Evolutionary conservation across 495 filamentous ascomycete genomes (phyloP), one percentile per base, ranked within the genome.

Genomic region (Penicillium pulvis): DNA sequence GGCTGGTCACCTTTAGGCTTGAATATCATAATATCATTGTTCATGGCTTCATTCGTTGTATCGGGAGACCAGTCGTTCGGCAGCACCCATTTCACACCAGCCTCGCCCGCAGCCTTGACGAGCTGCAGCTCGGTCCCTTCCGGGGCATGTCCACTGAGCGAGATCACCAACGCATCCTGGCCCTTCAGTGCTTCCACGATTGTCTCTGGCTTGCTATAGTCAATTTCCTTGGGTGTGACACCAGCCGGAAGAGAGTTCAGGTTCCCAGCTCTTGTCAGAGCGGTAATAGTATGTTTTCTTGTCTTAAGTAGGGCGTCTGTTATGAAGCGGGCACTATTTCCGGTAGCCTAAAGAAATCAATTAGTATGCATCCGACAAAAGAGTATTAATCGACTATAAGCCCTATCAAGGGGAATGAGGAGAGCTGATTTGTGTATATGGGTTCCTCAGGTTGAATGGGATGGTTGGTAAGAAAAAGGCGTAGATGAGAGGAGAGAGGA

Each of bases 141-240:
- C 0, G 80, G 71, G 0, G 77, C 77, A 1, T 19, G 57, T 6
- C 72, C 68, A n/a, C 54, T 48, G 56, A 89, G 63, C 6, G 83
- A 85, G 64, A 89, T 87, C 62, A 90, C 71, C n/a, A 90, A 73
- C 36, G 74, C 78, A 24, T 87, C 76, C 55, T 84, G 80, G 59
- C 75, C 80, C 57, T 66, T 63, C 9, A 86, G 76, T 2, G 79
- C 81, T 4, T 61, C 61, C 7, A 81, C 73, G n/a, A 35, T 42
- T 39, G 75, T 69, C 11, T 64, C 58, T 4, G 64, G 65, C 55
- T 81, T 64, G 62, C 73, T 65, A 66, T 86, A 85, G 69, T 84
- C 64, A 60, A 84, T 72, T 20, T 57, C 63, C 47, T 67, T 68
- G 30, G 73, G 44, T 1, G 64, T 62, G 17, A 84, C 70, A 41